Base-by-base conservation (phyloP, 2,329 filamentous ascomycete species). In the Mollisia scopiformis region DNA sequence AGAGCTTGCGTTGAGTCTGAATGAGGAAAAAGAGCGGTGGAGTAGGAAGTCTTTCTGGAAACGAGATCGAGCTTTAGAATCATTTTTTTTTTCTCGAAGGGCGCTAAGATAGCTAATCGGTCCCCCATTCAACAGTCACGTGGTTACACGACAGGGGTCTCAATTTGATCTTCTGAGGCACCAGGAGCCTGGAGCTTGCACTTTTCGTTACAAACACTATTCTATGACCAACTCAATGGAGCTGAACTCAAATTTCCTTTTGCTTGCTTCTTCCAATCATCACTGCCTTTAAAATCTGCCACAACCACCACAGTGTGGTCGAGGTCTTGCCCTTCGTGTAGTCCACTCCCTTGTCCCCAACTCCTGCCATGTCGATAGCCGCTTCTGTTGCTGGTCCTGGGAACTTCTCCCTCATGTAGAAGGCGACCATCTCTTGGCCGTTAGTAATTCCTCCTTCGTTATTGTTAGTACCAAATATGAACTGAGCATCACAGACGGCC, bases 371-470 rank as follows among this genome's bases (percentile, higher is more conserved):
- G 61, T 71, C 69, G 23, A 78, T 73, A 3, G 69, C 76, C 47
- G 81, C 66, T 68, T 84, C 81, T 0, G 78, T 69, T 4, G 62
- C 66, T 0, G 80, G 75, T 67, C 83, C 81, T 57, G 76, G 76
- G 57, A 75, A 74, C 46, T 74, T 75, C 6, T 76, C 72, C 35
- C 80, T 76, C 8, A 78, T 77, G 67, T 84, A 85, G 2, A 81
- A 82, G 19, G 79, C 79, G 47, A 84, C 78, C 56, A 85, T 75
- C 59, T 85, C 83, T 65, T 84, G 84, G 31, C 82, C 82, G 62
- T 84, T 84, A 13, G 82, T 85, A 56, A 85, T 73, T 54, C 80
- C 81, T n/a, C 67, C 67, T 69, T 35, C 19, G 23, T 27, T 14
- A 27, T n/a, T n/a, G 43, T 66, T 46, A 66, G 61, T 41, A 21